phyloP scores from a whole-genome alignment of 345 rosid genomes.

The Populus alba region DNA sequence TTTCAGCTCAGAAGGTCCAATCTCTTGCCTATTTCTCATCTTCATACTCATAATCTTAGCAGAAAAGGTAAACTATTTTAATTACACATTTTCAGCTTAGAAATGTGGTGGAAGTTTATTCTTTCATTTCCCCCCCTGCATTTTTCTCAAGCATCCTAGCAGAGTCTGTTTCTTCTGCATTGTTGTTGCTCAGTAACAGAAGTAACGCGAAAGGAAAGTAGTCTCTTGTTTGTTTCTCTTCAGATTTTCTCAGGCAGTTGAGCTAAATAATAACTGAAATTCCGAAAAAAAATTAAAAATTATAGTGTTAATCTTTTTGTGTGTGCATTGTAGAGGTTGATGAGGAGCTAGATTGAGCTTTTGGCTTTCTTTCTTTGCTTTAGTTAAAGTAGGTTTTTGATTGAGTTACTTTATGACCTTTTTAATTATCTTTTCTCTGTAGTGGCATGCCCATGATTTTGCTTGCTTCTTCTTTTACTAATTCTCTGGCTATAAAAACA shows the following conservation, averaged over 20 bases:
- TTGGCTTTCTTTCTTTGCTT: constrained; percentile 25
- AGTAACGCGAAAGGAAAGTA: background rate
- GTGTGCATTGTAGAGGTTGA: constrained; percentile 12
- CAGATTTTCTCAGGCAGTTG: background rate
- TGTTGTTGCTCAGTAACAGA: background rate
- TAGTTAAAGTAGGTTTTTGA: constrained; percentile 29
- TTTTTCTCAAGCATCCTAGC: constrained; percentile 21
- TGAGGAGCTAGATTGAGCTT: background rate
- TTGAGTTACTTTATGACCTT: constrained; percentile 34
- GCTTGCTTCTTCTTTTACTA: constrained; percentile 35
- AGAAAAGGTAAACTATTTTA: constrained; percentile 38
- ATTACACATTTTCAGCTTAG: background rate
- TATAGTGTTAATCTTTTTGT: background rate
- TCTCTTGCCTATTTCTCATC: constrained; percentile 19
- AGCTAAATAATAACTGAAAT: background rate
- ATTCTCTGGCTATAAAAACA: constrained; percentile 30
- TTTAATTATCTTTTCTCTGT: constrained; percentile 6
- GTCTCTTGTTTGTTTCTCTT: background rate
- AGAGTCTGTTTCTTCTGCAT: background rate
- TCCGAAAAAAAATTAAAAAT: background rate
- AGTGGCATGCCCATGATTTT: constrained; percentile 44
- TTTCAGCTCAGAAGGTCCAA: constrained; percentile 38
- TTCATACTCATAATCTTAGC: constrained; percentile 28
- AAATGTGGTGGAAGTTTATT: background rate
- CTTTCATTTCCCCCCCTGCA: background rate